These are phyloP conservation scores for Vachellia pachyceras DNA, from an alignment of 306 rosid species.

Conservation along the genomic window DNA sequence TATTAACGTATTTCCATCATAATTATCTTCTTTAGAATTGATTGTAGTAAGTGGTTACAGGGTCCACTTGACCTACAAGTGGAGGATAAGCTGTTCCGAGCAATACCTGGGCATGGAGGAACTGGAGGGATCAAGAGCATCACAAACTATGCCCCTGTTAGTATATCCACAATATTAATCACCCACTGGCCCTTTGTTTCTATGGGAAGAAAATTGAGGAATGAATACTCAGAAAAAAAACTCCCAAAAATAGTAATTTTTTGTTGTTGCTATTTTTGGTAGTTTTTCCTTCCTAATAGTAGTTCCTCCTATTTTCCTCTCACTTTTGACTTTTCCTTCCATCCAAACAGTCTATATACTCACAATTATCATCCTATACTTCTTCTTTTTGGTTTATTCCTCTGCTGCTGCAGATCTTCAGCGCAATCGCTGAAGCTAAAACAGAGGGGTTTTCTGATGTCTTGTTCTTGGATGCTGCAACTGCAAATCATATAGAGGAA, in stretches of 20 bases:
- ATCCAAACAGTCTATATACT: too few relatives aligned
- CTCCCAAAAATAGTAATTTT: too few relatives aligned
- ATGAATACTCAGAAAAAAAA: too few relatives aligned
- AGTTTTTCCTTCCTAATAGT: too few relatives aligned
- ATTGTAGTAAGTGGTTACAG: neutral
- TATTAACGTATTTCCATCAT: too few relatives aligned
- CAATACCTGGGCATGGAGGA: neutral
- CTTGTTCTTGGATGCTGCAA: neutral
- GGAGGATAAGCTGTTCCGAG: neutral
- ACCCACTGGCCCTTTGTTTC: neutral
- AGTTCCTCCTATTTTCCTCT: too few relatives aligned
- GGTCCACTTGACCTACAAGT: neutral
- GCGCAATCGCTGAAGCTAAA: neutral
- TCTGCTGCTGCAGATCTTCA: neutral
- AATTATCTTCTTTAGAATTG: neutral
- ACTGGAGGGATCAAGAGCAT: constrained; percentile 4
- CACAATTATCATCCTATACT: neutral
- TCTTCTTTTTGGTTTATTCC: neutral
- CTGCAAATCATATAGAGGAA: neutral
- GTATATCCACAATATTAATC: neutral
- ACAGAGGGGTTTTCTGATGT: neutral
- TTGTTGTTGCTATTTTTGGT: too few relatives aligned
- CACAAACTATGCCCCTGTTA: constrained; percentile 7
- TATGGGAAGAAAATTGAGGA: too few relatives aligned
- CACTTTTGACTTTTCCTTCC: too few relatives aligned